A percentile compares a stretch with the other conserved stretches of the same genome.
phyloP scores from a whole-genome alignment of 345 rosid species.

The Melaleuca alternifolia region DNA sequence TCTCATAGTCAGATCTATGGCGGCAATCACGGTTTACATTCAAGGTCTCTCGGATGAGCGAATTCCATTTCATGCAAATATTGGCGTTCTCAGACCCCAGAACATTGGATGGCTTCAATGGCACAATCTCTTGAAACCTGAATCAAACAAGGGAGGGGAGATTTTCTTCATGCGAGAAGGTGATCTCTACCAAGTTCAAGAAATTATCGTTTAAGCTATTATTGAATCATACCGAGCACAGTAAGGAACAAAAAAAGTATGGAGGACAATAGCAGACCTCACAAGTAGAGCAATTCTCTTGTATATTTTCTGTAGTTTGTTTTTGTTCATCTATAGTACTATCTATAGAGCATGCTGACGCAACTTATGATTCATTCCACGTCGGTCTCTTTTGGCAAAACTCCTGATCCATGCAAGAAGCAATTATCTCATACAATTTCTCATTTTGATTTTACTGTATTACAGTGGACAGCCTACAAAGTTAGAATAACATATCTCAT shows the following conservation, averaged over 20 bases:
- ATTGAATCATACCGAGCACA: not conserved
- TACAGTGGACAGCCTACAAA: too few relatives aligned
- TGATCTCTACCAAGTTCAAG: not conserved
- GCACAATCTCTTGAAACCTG: constrained; percentile 11
- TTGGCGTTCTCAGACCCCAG: constrained; percentile 1
- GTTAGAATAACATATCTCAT: too few relatives aligned
- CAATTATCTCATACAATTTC: not conserved
- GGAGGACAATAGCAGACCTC: not conserved
- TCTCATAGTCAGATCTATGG: not conserved
- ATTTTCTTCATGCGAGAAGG: not conserved
- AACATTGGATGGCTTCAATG: constrained; percentile 2
- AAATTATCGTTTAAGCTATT: not conserved
- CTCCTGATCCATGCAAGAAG: not conserved
- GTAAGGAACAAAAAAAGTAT: not conserved
- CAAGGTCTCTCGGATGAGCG: not conserved
- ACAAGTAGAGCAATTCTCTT: not conserved
- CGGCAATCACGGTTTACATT: not conserved
- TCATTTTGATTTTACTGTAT: not conserved
- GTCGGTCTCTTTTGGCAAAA: not conserved
- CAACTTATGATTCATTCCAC: not conserved
- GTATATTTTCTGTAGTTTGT: not conserved
- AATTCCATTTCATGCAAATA: constrained; percentile 1
- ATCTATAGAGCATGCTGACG: not conserved
- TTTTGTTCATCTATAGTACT: not conserved
- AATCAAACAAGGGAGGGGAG: not conserved